Conservation (phyloP, 1,284 basidiomycete genomes). For the Leccinum laetum region DNA sequence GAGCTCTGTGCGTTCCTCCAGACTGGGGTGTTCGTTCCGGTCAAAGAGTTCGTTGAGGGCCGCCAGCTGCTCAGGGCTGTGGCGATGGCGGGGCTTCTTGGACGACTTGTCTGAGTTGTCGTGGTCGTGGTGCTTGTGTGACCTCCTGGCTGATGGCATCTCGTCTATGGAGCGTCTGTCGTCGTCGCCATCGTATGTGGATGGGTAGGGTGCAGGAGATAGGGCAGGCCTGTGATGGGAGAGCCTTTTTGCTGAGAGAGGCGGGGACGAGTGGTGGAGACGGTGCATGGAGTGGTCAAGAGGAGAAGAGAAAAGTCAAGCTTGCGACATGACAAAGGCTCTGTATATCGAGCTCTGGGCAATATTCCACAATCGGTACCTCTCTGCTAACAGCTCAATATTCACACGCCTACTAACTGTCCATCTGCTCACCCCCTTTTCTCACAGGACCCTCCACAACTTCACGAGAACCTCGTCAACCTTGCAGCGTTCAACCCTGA, state of each 20-base stretch:
- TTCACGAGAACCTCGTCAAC: neutral
- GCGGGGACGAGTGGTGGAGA: conserved; percentile 19
- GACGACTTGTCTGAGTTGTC: conserved; percentile 27
- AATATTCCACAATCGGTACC: conserved; percentile 40
- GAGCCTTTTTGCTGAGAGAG: conserved; percentile 29
- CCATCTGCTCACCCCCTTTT: conserved; percentile 1
- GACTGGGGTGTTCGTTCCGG: conserved; percentile 70
- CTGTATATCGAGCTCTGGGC: conserved; percentile 39
- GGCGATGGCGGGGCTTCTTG: conserved; percentile 78
- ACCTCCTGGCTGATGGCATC: conserved; percentile 35
- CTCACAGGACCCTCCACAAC: neutral
- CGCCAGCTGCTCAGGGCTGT: conserved; percentile 65
- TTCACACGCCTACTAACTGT: conserved; percentile 28
- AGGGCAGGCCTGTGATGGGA: conserved; percentile 11
- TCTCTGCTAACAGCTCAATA: conserved; percentile 27
- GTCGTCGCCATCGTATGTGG: conserved; percentile 24
- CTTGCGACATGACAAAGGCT: conserved; percentile 38
- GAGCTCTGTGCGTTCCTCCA: conserved; percentile 63
- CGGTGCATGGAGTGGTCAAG: conserved; percentile 35
- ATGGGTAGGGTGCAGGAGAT: conserved; percentile 13
- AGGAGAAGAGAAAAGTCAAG: conserved; percentile 34
- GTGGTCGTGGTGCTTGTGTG: conserved; percentile 23
- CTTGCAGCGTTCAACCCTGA: neutral
- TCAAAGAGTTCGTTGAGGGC: conserved; percentile 78
- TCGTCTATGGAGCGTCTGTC: conserved; percentile 32